These are phyloP conservation scores for Linnemannia zychae DNA, from an alignment of 192 early-diverging fungal genomes.

Conservation along the genomic window DNA sequence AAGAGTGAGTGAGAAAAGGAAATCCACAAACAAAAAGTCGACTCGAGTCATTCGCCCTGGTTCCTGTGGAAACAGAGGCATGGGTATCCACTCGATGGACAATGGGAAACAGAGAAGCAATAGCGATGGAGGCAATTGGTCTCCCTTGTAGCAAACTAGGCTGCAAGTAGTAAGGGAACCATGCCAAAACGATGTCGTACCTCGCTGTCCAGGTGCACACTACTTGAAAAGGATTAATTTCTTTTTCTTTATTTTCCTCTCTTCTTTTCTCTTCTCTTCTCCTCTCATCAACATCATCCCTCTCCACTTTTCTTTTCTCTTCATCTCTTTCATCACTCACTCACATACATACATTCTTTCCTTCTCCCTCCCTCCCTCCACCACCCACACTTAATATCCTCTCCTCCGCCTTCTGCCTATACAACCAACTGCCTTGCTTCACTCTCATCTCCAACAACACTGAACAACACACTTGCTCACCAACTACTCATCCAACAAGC, in stretches of 20 bases:
- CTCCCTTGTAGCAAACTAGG: no score
- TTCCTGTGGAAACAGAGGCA: no score
- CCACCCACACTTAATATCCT: not conserved
- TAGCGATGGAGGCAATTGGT: no score
- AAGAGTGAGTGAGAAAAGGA: not conserved
- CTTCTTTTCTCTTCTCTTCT: not conserved
- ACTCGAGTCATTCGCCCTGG: not conserved
- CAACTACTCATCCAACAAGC: not conserved
- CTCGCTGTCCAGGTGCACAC: no score
- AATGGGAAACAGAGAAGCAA: no score
- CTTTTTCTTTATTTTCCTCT: constrained; percentile 1
- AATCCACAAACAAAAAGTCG: not conserved
- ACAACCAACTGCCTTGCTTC: not conserved
- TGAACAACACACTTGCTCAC: not conserved
- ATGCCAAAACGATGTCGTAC: no score
- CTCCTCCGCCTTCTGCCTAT: not conserved
- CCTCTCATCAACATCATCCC: not conserved
- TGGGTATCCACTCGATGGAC: no score
- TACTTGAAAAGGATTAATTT: not conserved
- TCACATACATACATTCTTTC: not conserved
- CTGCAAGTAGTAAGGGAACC: no score
- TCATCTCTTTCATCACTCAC: not conserved
- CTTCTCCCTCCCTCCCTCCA: constrained; percentile 3
- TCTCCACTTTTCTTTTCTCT: not conserved
- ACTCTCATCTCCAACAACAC: not conserved